These are phyloP conservation scores for Metarhizium humberi DNA, from an alignment of 2,329 filamentous ascomycete species.

Conservation along the genomic window DNA sequence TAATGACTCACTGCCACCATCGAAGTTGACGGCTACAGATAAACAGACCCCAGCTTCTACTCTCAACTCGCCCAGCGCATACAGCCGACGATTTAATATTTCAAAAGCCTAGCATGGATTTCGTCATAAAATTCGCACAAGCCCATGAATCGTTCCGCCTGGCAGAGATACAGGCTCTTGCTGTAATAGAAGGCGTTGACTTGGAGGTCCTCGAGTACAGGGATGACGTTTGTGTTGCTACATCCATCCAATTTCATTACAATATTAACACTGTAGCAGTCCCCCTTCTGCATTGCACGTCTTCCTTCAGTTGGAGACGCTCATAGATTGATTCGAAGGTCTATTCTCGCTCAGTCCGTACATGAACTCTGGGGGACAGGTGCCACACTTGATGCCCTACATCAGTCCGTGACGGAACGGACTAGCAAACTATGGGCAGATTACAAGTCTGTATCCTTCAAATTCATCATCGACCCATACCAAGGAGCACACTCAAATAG, in stretches of 20 bases:
- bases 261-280: constrained; percentile 39
- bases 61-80: no score
- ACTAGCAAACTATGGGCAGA: constrained; percentile 56
- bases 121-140: constrained; percentile 83
- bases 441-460: constrained; percentile 63
- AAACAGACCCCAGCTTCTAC: no score
- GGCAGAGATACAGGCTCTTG: constrained; percentile 75
- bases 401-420: constrained; percentile 49
- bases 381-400: constrained; percentile 55
- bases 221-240: constrained; percentile 50
- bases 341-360: constrained; percentile 73
- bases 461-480: constrained; percentile 77
- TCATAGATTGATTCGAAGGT: constrained; percentile 58
- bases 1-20: no score
- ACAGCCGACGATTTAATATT: no score
- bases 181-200: constrained; percentile 54
- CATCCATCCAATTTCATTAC: constrained; percentile 1
- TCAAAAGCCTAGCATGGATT: constrained; percentile 47
- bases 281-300: constrained; percentile 73
- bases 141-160: constrained; percentile 83
- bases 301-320: constrained; percentile 59
- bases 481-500: constrained; percentile 57
- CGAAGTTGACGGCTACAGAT: no score
- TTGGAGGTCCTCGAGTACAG: constrained; percentile 69
- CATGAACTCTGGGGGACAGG: constrained; percentile 85